A percentile compares a stretch with the other conserved stretches of the same genome.
Conservation (phyloP, 148 eudicot species). For the Vaccinium vitisidaea region DNA sequence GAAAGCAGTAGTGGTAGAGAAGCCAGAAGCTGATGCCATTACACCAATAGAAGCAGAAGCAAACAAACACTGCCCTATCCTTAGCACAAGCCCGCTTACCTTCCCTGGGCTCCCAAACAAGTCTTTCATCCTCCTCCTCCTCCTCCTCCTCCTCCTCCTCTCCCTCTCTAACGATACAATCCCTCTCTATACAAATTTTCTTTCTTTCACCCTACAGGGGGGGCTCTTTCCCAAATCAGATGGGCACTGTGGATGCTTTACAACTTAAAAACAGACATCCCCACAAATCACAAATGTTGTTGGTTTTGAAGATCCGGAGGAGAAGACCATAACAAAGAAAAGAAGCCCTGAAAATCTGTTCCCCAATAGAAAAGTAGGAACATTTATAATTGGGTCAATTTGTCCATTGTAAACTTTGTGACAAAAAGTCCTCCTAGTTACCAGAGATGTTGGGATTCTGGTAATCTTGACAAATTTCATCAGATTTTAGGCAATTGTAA, state of each 20-base stretch:
- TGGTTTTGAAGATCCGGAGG: not conserved
- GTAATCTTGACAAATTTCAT: not conserved
- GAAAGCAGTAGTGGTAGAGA: conserved; percentile 72
- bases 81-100: conserved; percentile 68
- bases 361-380: not conserved
- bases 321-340: not conserved
- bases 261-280: not conserved
- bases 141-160: conserved; percentile 7
- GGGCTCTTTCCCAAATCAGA: not conserved
- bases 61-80: conserved; percentile 79
- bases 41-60: conserved; percentile 68
- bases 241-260: not conserved
- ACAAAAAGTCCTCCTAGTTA: not conserved
- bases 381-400: not conserved
- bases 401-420: not conserved
- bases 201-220: not conserved
- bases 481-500: not conserved
- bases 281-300: not conserved
- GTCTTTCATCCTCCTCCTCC: conserved; percentile 51
- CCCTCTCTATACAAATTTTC: not conserved
- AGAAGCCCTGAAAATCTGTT: conserved; percentile 9
- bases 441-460: not conserved
- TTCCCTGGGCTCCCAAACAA: conserved; percentile 87
- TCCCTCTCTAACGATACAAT: conserved; percentile 1
- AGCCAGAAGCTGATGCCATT: conserved; percentile 74